A percentile compares a stretch with the other conserved stretches of the same genome.
These are phyloP conservation scores for Chlamydomonas schloesseri DNA, from an alignment of 139 green algal genomes.

Conservation along the genomic window DNA sequence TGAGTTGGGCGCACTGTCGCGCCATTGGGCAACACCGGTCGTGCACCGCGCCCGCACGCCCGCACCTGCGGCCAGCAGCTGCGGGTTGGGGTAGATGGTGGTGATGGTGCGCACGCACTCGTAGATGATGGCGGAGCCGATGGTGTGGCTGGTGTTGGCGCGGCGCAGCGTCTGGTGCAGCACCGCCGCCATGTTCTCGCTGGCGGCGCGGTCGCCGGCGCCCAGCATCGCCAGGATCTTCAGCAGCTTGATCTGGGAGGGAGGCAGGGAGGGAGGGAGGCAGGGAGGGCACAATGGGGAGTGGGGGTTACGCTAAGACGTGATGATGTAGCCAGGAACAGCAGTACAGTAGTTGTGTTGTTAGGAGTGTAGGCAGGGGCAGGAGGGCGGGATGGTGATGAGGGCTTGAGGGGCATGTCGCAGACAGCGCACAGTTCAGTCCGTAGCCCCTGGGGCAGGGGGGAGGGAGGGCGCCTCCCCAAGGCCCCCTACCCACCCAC, in stretches of 20 bases:
- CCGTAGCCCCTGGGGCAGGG: no score
- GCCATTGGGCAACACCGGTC: no score
- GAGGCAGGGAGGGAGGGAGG: neutral
- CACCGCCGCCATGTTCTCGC: slow-evolving; percentile 91
- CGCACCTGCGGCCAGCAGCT: slow-evolving; percentile 82
- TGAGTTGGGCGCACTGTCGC: no score
- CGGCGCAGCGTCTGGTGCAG: slow-evolving; percentile 69
- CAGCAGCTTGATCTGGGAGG: slow-evolving; percentile 91
- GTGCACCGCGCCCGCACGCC: no score
- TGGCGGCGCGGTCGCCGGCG: slow-evolving; percentile 77
- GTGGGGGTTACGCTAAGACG: neutral
- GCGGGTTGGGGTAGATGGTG: slow-evolving; percentile 89
- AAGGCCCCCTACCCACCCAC: no score
- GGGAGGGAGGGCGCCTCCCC: no score
- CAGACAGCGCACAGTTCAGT: no score
- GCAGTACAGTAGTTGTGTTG: neutral
- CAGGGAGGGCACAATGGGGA: no score
- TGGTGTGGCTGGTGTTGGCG: slow-evolving; percentile 73
- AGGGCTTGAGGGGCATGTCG: neutral
- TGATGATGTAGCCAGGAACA: no score
- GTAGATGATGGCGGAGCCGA: slow-evolving; percentile 92
- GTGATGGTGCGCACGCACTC: slow-evolving; percentile 92
- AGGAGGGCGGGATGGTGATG: no score
- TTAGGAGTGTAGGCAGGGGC: neutral
- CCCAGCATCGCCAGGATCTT: slow-evolving; percentile 90